phyloP scores from a whole-genome alignment of 108 stramenopile species.

The Mayamaea pseudoterrestris region DNA sequence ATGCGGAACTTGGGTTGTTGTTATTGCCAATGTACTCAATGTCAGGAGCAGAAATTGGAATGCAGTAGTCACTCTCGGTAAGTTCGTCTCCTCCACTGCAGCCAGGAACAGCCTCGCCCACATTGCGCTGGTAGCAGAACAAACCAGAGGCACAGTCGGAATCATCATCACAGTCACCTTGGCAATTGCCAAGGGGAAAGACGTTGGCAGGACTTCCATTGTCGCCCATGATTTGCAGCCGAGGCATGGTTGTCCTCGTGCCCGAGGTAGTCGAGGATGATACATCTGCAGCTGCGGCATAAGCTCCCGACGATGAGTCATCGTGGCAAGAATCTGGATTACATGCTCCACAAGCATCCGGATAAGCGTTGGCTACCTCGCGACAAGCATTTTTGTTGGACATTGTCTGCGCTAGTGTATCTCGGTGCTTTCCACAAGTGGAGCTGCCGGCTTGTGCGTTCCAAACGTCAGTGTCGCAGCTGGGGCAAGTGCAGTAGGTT shows the following conservation, averaged over 20 bases:
- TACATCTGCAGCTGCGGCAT: no score
- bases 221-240: not conserved
- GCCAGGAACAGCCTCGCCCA: conserved; percentile 10
- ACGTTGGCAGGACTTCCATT: not conserved
- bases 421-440: no score
- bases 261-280: not conserved
- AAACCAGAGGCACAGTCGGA: conserved; percentile 21
- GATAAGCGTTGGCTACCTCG: no score
- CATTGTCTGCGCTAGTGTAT: no score
- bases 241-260: not conserved
- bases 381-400: no score
- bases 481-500: no score
- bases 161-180: conserved; percentile 34
- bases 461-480: no score
- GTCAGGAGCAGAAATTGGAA: no score
- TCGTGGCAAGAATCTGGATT: no score
- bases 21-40: conserved; percentile 2
- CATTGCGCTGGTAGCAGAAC: conserved; percentile 22
- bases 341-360: no score
- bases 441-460: no score
- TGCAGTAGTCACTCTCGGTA: conserved; percentile 22
- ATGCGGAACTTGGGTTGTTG: not conserved
- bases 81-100: conserved; percentile 20
- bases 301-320: no score
- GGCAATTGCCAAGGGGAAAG: conserved; percentile 21